Conservation (phyloP, 2,329 filamentous ascomycete genomes). For the Zalaria sp. region DNA sequence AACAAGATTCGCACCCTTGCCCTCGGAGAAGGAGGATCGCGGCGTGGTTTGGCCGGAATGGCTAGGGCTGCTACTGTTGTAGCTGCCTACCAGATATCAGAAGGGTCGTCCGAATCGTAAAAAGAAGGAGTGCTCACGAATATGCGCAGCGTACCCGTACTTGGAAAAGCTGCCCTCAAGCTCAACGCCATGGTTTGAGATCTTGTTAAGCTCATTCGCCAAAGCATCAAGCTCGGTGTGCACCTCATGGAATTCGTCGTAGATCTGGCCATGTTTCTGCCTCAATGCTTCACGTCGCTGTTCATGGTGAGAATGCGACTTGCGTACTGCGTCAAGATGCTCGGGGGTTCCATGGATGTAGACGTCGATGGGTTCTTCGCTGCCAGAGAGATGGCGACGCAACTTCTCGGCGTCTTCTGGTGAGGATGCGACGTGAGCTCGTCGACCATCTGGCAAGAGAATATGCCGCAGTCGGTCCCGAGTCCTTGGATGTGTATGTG, state of each 20-base stretch:
- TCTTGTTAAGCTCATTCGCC: constrained; percentile 37
- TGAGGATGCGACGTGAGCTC: constrained; percentile 40
- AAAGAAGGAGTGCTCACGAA: constrained; percentile 23
- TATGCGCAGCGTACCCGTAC: constrained; percentile 47
- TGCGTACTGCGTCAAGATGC: constrained; percentile 34
- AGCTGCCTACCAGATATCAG: not conserved
- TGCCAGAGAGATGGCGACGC: constrained; percentile 27
- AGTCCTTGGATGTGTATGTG: not conserved
- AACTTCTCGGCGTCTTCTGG: constrained; percentile 41
- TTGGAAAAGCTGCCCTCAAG: constrained; percentile 48
- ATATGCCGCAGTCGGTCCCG: constrained; percentile 37
- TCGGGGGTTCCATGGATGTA: constrained; percentile 44
- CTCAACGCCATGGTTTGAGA: constrained; percentile 39
- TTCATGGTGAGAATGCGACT: constrained; percentile 41
- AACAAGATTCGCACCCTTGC: constrained; percentile 9
- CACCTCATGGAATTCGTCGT: constrained; percentile 43
- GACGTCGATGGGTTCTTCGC: constrained; percentile 34
- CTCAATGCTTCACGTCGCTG: constrained; percentile 31
- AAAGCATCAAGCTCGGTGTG: constrained; percentile 39
- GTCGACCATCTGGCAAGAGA: constrained; percentile 39
- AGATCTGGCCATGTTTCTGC: constrained; percentile 34
- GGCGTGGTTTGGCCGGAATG: constrained; percentile 10
- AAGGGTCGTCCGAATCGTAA: constrained; percentile 8
- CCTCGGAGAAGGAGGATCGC: constrained; percentile 5
- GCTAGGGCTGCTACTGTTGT: constrained; percentile 4